Conservation (phyloP, 2,329 filamentous ascomycete species). For the Apiospora malaysiana region DNA sequence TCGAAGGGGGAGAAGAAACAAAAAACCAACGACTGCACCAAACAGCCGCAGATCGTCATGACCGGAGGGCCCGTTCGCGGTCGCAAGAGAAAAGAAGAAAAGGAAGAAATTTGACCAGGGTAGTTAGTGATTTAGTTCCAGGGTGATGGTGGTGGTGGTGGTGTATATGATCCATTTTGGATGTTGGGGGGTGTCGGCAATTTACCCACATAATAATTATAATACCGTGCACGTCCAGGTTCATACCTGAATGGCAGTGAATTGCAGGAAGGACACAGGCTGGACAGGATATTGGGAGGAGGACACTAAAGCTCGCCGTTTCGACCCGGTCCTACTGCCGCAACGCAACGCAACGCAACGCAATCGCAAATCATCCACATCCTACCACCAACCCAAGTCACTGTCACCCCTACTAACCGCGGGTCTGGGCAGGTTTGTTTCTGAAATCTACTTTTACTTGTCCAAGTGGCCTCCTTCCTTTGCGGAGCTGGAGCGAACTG, state of each 20-base stretch:
- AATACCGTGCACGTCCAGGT: constrained; percentile 6
- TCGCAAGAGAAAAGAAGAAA: constrained; percentile 9
- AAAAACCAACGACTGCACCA: not conserved
- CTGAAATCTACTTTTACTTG: constrained; percentile 18
- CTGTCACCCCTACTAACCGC: constrained; percentile 14
- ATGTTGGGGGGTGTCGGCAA: constrained; percentile 8
- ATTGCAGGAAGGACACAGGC: not conserved
- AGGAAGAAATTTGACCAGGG: constrained; percentile 9
- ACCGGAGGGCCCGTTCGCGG: not conserved
- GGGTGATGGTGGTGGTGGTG: not conserved
- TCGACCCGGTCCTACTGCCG: constrained; percentile 14
- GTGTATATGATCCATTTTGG: constrained; percentile 11
- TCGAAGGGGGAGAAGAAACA: no score
- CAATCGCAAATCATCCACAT: constrained; percentile 19
- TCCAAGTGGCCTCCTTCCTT: not conserved
- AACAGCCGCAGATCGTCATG: constrained; percentile 9
- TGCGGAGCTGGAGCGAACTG: not conserved
- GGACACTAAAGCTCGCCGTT: constrained; percentile 12
- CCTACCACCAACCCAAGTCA: constrained; percentile 5
- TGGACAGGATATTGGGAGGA: constrained; percentile 14
- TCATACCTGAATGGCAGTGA: not conserved
- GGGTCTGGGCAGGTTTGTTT: not conserved
- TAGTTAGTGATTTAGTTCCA: not conserved
- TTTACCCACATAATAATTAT: not conserved
- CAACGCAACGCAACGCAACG: not conserved